These are phyloP conservation scores for Tolypocladium cylindrosporum DNA, from an alignment of 2,329 filamentous ascomycete species.

Conservation along the genomic window DNA sequence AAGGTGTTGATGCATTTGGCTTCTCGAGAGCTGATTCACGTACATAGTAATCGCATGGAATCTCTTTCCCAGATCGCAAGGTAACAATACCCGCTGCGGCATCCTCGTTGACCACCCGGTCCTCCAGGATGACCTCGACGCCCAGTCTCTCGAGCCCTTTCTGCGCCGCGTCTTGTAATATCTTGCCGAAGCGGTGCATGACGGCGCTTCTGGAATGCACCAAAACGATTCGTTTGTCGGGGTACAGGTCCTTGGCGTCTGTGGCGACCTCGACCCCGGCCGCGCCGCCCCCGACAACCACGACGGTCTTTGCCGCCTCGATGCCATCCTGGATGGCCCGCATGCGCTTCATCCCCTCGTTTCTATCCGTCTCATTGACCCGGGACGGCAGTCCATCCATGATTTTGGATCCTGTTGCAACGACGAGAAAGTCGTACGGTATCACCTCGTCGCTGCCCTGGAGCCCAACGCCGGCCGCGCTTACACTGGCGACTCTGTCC, in stretches of 20 bases:
- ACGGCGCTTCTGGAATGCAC: constrained; percentile 45
- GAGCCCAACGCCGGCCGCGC: constrained; percentile 26
- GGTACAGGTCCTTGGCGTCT: constrained; percentile 46
- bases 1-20: background rate
- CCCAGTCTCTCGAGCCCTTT: constrained; percentile 35
- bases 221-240: constrained; percentile 44
- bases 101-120: constrained; percentile 30
- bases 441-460: constrained; percentile 29
- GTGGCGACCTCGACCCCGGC: constrained; percentile 52
- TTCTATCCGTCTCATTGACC: constrained; percentile 30
- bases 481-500: constrained; percentile 29
- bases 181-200: constrained; percentile 40
- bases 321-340: constrained; percentile 35
- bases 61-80: constrained; percentile 31
- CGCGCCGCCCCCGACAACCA: constrained; percentile 48
- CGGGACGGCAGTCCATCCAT: constrained; percentile 36
- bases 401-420: constrained; percentile 45
- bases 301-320: constrained; percentile 28
- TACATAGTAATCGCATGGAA: constrained; percentile 42
- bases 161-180: constrained; percentile 27
- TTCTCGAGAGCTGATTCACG: constrained; percentile 4
- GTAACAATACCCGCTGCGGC: constrained; percentile 27
- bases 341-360: constrained; percentile 31
- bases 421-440: constrained; percentile 43
- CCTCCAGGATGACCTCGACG: constrained; percentile 39